Percentiles rank a stretch among this genome's conserved stretches.
Evolutionary conservation across 177 flowering plant genomes (phyloP).

Genomic region (Vitis hybrid): DNA sequence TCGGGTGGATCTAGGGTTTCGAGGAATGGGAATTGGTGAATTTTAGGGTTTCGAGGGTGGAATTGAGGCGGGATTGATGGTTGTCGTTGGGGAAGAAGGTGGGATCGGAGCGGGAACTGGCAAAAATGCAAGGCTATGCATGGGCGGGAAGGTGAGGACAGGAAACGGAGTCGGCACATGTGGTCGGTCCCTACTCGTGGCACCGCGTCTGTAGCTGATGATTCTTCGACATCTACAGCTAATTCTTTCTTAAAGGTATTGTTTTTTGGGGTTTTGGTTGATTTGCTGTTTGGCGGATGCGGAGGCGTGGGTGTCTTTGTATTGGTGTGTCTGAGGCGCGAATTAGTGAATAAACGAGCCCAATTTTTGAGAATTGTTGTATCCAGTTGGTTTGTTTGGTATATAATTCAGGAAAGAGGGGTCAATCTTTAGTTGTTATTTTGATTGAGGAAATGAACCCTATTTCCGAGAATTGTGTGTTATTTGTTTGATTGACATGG

Average conservation of each 20-base stretch:
- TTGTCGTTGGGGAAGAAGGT: slow-evolving; percentile 12
- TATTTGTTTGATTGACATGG: background rate
- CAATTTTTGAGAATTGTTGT: background rate
- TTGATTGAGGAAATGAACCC: background rate
- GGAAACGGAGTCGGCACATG: slow-evolving; percentile 50
- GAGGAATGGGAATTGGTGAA: slow-evolving; percentile 2
- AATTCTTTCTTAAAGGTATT: slow-evolving; percentile 32
- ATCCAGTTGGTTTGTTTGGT: background rate
- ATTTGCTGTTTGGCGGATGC: background rate
- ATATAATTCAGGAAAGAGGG: no score
- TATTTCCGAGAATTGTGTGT: background rate
- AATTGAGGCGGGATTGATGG: slow-evolving; percentile 16
- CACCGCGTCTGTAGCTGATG: slow-evolving; percentile 23
- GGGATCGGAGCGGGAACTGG: slow-evolving; percentile 14
- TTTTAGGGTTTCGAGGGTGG: background rate
- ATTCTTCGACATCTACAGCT: slow-evolving; percentile 10
- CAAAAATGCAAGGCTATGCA: slow-evolving; percentile 52
- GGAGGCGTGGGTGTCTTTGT: background rate
- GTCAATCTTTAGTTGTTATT: background rate
- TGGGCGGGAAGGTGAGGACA: slow-evolving; percentile 45
- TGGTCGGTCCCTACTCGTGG: slow-evolving; percentile 36
- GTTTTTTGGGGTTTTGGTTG: background rate
- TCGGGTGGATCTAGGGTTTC: slow-evolving; percentile 21
- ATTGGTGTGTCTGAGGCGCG: background rate
- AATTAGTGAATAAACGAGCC: background rate